Percentiles rank a stretch among this genome's conserved stretches.
These are phyloP conservation scores for Neocatenulostroma microsporum DNA, from an alignment of 2,329 filamentous ascomycete genomes.

Conservation along the genomic window DNA sequence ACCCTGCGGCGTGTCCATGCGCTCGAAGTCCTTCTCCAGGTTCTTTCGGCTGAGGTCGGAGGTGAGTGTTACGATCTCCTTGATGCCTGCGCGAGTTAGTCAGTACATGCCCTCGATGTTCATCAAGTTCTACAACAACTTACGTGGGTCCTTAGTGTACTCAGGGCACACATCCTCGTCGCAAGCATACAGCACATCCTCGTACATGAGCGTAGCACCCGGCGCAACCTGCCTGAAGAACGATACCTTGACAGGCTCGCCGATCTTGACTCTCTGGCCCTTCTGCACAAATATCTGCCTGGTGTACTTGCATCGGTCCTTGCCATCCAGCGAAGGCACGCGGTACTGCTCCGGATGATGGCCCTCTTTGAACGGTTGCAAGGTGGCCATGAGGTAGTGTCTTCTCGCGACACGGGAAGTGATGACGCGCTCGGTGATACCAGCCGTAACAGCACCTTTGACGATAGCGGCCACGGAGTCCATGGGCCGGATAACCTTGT, in stretches of 20 bases:
- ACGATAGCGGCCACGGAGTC: constrained; percentile 98
- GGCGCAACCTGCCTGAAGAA: constrained; percentile 98
- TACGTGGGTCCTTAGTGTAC: constrained; percentile 98
- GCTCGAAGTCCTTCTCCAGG: constrained; percentile 97
- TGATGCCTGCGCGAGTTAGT: constrained; percentile 62
- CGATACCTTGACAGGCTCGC: constrained; percentile 95
- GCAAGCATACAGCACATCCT: constrained; percentile 95
- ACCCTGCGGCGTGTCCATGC: constrained; percentile 97
- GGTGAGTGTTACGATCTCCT: constrained; percentile 95
- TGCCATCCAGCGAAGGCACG: constrained; percentile 90
- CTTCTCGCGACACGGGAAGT: constrained; percentile 94
- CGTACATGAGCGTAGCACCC: constrained; percentile 96
- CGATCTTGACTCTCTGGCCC: constrained; percentile 97
- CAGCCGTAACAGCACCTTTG: constrained; percentile 94
- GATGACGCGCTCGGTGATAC: constrained; percentile 93
- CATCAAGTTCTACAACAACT: constrained; percentile 40
- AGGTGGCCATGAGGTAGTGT: constrained; percentile 97
- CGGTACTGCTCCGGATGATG: constrained; percentile 98
- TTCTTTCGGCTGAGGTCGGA: constrained; percentile 97
- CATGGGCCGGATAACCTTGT: constrained; percentile 97
- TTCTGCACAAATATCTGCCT: constrained; percentile 98
- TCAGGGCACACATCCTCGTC: constrained; percentile 97
- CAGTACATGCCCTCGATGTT: constrained; percentile 18
- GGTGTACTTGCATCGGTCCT: constrained; percentile 98
- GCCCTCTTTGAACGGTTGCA: constrained; percentile 97